A percentile compares a stretch with the other conserved stretches of the same genome.
Evolutionary conservation across 176 grass and related monocot species (phyloP).

Genomic region (Juncus effusus): DNA sequence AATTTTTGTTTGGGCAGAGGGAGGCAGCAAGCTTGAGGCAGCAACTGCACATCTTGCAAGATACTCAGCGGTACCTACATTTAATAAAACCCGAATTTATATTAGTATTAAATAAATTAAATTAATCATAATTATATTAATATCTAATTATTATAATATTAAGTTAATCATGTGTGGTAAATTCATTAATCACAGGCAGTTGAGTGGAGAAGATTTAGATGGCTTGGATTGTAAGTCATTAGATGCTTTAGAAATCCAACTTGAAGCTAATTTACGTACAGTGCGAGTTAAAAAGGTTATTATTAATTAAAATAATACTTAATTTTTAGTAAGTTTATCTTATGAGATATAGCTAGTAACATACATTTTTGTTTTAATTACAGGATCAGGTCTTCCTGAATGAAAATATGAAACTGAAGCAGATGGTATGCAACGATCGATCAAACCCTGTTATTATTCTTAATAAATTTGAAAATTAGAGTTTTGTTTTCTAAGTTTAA

Average conservation of each 20-base stretch:
- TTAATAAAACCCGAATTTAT: too few relatives aligned
- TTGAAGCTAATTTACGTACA: slow-evolving; percentile 15
- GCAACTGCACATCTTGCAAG: slow-evolving; percentile 30
- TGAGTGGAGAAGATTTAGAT: slow-evolving; percentile 13
- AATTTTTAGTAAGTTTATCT: neutral
- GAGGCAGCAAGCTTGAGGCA: slow-evolving; percentile 32
- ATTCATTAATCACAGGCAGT: neutral
- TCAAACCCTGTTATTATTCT: too few relatives aligned
- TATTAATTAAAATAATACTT: neutral
- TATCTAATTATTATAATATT: too few relatives aligned
- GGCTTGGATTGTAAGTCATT: slow-evolving; percentile 7
- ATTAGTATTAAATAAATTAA: too few relatives aligned
- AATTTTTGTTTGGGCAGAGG: slow-evolving; percentile 15
- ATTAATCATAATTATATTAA: too few relatives aligned
- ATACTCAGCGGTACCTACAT: slow-evolving; percentile 16
- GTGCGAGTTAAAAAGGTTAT: slow-evolving; percentile 13
- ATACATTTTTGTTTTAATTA: slow-evolving; percentile 7
- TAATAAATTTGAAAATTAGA: too few relatives aligned
- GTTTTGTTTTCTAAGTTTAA: neutral
- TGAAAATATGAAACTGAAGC: slow-evolving; percentile 11
- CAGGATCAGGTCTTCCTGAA: slow-evolving; percentile 23
- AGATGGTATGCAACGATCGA: slow-evolving; percentile 1
- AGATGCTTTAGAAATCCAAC: slow-evolving; percentile 17
- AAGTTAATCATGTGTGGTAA: too few relatives aligned
- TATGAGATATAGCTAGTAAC: slow-evolving; percentile 2